Base-by-base conservation (phyloP, 1,284 basidiomycete species). In the Amylostereum chailletii region DNA sequence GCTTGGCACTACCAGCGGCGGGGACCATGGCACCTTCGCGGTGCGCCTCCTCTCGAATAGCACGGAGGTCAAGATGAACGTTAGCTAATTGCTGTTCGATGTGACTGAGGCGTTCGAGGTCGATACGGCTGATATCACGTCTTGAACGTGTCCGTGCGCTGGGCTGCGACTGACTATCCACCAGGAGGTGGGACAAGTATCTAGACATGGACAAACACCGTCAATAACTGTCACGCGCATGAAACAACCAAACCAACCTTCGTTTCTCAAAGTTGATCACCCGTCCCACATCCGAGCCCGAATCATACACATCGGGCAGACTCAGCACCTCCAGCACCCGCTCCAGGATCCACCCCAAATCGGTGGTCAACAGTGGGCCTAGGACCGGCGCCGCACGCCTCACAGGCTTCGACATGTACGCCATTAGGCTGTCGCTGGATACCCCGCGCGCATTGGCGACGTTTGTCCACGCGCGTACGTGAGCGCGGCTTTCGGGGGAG, bases 221-320 rank as follows among this genome's bases (percentile, higher is more conserved):
- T 55, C 39, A 56, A 49, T 42, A 39, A n/a, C 37, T n/a, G 8
- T 44, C 3, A 41, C 33, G 32, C 36, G 19, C 27, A 26, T n/a
- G 39, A 26, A 29, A 42, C 29, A 26, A 32, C 11, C 33, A 29
- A 27, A 57, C 70, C 53, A 55, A 87, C 86, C 88, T 77, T 54
- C 88, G 76, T 61, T 90, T 90, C 55, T 89, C 84, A 55, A 90
- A 79, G 59, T 89, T 90, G 47, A 91, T 75, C 37, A 90, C 73
- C 37, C 68, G 71, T 27, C 71, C 69, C 53, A 79, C 77, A 37
- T 73, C 71, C 11, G 68, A 62, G 3, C 69, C 60, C 10, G 77
- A 70, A 45, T 81, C 75, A n/a, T 86, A 63, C n/a, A 80, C 71
- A 59, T 90, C 86, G 2, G 84, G 80, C 49, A 82, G 74, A 41